Percentiles rank a stretch among this genome's conserved stretches.
Conservation (phyloP, 176 grass and related monocot genomes). For the Bothriochloa decipiens region DNA sequence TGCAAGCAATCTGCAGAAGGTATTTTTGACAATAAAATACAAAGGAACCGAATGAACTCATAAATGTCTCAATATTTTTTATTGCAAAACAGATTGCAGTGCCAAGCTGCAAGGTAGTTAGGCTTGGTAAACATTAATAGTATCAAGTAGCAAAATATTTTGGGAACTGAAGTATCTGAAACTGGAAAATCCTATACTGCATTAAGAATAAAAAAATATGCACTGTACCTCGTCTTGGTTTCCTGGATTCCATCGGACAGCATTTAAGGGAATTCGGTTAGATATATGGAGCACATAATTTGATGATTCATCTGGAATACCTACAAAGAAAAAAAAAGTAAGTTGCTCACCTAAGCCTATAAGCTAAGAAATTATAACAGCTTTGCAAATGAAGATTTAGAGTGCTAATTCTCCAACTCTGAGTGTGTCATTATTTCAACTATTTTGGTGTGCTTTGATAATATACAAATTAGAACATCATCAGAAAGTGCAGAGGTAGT, state of each 20-base stretch:
- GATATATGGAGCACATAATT: constrained; percentile 79
- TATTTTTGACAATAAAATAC: constrained; percentile 37
- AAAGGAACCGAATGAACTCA: constrained; percentile 8
- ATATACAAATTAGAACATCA: constrained; percentile 23
- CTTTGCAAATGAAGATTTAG: constrained; percentile 22
- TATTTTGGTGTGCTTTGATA: constrained; percentile 5
- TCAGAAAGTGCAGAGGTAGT: constrained; percentile 11
- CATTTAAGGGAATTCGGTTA: constrained; percentile 44
- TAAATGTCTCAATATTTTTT: not conserved
- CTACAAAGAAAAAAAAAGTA: constrained; percentile 49
- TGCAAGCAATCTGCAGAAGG: constrained; percentile 76
- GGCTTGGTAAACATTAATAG: not conserved
- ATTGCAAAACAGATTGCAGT: constrained; percentile 4
- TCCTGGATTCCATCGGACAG: constrained; percentile 84
- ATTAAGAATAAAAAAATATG: constrained; percentile 6
- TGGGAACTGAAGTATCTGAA: constrained; percentile 6
- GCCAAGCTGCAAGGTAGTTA: constrained; percentile 11
- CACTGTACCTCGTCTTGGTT: constrained; percentile 93
- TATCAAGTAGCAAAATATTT: not conserved
- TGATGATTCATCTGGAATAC: constrained; percentile 53
- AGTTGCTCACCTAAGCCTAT: constrained; percentile 1
- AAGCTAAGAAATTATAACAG: constrained; percentile 24
- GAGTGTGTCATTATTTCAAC: constrained; percentile 26
- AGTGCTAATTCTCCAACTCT: constrained; percentile 16
- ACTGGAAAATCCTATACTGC: not conserved